Evolutionary conservation across 2,329 filamentous ascomycete genomes (phyloP).

Genomic region (Talaromyces sp.): DNA sequence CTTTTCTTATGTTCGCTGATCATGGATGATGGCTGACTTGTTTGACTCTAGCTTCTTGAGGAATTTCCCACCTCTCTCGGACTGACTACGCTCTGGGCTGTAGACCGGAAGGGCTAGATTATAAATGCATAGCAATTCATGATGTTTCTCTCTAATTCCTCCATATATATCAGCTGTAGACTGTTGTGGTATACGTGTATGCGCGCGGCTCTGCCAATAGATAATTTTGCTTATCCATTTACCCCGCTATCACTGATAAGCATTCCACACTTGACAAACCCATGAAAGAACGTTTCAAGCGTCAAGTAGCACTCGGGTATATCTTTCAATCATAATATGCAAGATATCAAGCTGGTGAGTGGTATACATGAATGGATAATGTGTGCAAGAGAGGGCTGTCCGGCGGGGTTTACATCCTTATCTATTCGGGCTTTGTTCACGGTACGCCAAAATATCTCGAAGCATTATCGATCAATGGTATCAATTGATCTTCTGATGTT

Average conservation of each 20-base stretch:
- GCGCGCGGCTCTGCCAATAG: background rate
- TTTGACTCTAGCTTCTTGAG: conserved; percentile 34
- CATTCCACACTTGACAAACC: background rate
- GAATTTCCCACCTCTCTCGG: conserved; percentile 38
- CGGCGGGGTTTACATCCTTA: too few species aligned
- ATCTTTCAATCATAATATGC: background rate
- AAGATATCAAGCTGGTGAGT: background rate
- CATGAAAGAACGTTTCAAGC: background rate
- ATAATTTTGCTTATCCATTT: background rate
- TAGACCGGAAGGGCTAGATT: background rate
- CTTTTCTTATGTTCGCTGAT: background rate
- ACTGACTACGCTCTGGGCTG: conserved; percentile 26
- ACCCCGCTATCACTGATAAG: background rate
- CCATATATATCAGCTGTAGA: background rate
- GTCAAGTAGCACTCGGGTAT: background rate
- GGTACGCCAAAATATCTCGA: background rate
- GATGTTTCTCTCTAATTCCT: background rate
- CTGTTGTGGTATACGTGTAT: background rate
- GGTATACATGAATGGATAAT: too few species aligned
- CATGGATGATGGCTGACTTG: conserved; percentile 18
- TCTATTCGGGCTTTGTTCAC: background rate
- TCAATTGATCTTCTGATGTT: background rate
- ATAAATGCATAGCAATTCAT: background rate
- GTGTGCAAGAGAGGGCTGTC: background rate
- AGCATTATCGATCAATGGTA: too few species aligned